Conservation (phyloP, 805 yeast genomes). For the Saturnispora zaruensis region DNA sequence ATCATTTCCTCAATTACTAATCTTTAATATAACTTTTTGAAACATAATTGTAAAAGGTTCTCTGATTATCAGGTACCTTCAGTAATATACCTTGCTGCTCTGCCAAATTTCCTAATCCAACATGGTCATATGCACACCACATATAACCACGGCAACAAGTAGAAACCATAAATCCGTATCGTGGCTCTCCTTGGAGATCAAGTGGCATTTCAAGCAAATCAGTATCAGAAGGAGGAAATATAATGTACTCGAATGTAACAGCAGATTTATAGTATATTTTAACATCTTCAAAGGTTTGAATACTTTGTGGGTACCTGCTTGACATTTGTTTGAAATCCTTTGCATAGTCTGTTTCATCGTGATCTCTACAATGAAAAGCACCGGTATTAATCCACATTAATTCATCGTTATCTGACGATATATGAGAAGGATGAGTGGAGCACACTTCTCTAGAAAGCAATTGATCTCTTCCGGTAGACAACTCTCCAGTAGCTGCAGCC, state of each 20-base stretch:
- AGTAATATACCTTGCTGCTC: background rate
- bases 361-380: constrained; percentile 43
- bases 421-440: constrained; percentile 54
- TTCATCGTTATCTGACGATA: constrained; percentile 39
- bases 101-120: constrained; percentile 34
- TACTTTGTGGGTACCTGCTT: constrained; percentile 9
- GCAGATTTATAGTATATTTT: constrained; percentile 29
- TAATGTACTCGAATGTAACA: constrained; percentile 34
- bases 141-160: constrained; percentile 40
- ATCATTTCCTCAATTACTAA: background rate
- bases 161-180: constrained; percentile 24
- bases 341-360: constrained; percentile 22
- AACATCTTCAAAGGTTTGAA: constrained; percentile 20
- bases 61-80: background rate
- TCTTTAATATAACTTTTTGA: background rate
- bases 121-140: constrained; percentile 51
- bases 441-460: constrained; percentile 28
- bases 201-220: background rate
- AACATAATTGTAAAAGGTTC: constrained; percentile 3
- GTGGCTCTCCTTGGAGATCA: constrained; percentile 22
- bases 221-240: constrained; percentile 40
- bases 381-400: constrained; percentile 66
- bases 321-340: constrained; percentile 24
- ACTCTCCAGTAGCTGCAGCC: constrained; percentile 46
- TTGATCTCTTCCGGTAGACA: constrained; percentile 7